Conservation (phyloP, 2,329 filamentous ascomycete genomes). For the Aspergillus jensenii region DNA sequence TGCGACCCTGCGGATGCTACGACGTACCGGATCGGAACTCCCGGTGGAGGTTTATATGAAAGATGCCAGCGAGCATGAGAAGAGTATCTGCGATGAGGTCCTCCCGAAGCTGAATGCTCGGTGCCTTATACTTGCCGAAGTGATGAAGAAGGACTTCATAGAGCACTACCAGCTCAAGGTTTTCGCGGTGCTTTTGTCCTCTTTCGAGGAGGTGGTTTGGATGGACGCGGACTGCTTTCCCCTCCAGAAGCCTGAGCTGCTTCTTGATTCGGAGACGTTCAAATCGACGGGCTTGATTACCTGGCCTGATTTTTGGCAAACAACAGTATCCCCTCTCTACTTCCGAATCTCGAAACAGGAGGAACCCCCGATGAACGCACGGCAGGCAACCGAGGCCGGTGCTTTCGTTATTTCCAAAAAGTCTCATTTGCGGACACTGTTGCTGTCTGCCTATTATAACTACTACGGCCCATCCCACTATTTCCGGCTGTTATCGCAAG, state of each 20-base stretch:
- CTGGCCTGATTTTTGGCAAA: constrained; percentile 56
- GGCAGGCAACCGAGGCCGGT: constrained; percentile 39
- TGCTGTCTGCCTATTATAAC: constrained; percentile 40
- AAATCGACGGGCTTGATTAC: constrained; percentile 53
- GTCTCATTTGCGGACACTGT: constrained; percentile 32
- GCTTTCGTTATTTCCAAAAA: constrained; percentile 38
- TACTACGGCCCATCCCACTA: constrained; percentile 38
- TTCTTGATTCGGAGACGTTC: constrained; percentile 56
- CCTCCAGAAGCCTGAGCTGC: constrained; percentile 42
- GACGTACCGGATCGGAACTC: constrained; percentile 50
- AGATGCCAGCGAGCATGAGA: constrained; percentile 41
- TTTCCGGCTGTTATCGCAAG: constrained; percentile 41
- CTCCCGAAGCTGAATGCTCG: constrained; percentile 43
- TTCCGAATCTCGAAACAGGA: constrained; percentile 40
- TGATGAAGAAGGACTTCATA: constrained; percentile 40
- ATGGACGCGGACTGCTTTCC: constrained; percentile 61
- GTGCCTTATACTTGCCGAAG: constrained; percentile 45
- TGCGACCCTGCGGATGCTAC: constrained; percentile 53
- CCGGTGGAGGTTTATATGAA: constrained; percentile 50
- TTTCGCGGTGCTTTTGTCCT: constrained; percentile 58
- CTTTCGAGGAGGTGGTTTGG: constrained; percentile 59
- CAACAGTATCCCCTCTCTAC: constrained; percentile 45
- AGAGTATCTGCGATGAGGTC: constrained; percentile 39
- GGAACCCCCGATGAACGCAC: constrained; percentile 32
- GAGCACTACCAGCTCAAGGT: constrained; percentile 57